Conservation (phyloP, 306 rosid genomes). For the Vachellia pachyceras region DNA sequence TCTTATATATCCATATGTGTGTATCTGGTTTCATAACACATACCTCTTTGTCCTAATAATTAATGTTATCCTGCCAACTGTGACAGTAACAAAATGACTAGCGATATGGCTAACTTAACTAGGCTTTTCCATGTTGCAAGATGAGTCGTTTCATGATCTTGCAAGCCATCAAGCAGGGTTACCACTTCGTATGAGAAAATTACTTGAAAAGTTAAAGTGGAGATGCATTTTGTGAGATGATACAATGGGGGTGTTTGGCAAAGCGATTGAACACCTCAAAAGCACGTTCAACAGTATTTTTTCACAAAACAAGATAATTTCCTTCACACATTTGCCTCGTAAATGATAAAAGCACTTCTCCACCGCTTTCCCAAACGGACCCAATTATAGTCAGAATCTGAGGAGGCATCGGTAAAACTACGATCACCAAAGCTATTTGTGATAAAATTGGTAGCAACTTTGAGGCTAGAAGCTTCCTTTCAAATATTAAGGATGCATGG, state of each 20-base stretch:
- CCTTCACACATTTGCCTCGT: too few relatives aligned
- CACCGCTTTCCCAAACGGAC: too few relatives aligned
- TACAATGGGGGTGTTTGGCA: too few relatives aligned
- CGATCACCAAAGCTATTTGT: not conserved
- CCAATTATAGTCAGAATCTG: not conserved
- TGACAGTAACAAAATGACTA: not conserved
- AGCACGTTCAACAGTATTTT: too few relatives aligned
- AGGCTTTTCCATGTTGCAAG: not conserved
- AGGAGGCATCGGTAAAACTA: slow-evolving; percentile 2
- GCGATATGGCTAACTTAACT: not conserved
- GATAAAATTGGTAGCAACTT: not conserved
- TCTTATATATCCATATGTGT: too few relatives aligned
- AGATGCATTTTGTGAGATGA: not conserved
- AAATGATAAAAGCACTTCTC: too few relatives aligned
- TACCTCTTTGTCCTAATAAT: not conserved
- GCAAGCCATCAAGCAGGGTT: not conserved
- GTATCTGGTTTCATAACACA: not conserved
- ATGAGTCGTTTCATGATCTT: not conserved
- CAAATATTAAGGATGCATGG: too few relatives aligned
- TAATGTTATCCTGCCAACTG: not conserved
- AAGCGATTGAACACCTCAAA: too few relatives aligned
- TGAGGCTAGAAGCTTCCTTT: not conserved
- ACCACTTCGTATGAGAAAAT: not conserved
- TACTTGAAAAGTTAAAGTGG: not conserved
- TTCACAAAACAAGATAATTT: too few relatives aligned